These are phyloP conservation scores for Rhodotorula sp. DNA, from an alignment of 1,284 basidiomycete genomes.

Conservation along the genomic window DNA sequence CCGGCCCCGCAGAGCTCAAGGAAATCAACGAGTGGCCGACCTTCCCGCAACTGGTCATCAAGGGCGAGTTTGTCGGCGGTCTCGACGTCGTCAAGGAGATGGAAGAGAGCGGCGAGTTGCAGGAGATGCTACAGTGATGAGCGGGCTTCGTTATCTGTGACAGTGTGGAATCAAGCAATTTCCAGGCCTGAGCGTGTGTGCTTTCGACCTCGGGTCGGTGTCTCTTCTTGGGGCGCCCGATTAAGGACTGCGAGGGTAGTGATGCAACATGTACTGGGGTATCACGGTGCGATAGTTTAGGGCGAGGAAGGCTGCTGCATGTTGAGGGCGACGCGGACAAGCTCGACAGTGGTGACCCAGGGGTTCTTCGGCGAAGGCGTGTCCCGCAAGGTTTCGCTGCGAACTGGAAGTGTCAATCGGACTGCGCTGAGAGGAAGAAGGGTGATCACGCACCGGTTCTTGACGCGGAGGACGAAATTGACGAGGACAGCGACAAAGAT, in stretches of 20 bases:
- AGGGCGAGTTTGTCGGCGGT: slow-evolving; percentile 71
- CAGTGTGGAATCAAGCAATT: too few species aligned
- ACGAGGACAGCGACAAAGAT: slow-evolving; percentile 80
- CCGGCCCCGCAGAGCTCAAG: slow-evolving; percentile 55
- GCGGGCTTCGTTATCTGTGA: not conserved
- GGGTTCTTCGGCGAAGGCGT: slow-evolving; percentile 36
- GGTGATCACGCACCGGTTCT: slow-evolving; percentile 14
- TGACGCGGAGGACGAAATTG: slow-evolving; percentile 74
- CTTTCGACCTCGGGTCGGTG: too few species aligned
- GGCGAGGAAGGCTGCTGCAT: slow-evolving; percentile 11
- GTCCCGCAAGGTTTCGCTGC: slow-evolving; percentile 30
- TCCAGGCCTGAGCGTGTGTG: too few species aligned
- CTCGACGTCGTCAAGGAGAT: slow-evolving; percentile 55
- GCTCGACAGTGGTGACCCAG: slow-evolving; percentile 25
- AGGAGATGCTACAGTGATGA: slow-evolving; percentile 57
- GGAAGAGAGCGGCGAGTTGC: slow-evolving; percentile 59
- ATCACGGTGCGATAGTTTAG: not conserved
- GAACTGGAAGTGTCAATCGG: not conserved
- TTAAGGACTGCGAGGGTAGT: too few species aligned
- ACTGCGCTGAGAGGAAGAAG: not conserved
- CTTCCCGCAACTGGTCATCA: slow-evolving; percentile 65
- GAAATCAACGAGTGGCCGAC: slow-evolving; percentile 66
- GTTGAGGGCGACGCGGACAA: slow-evolving; percentile 12
- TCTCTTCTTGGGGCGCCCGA: too few species aligned
- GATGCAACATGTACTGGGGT: too few species aligned